phyloP scores from a whole-genome alignment of 2,329 filamentous ascomycete species.

The Sclerotinia trifoliorum region DNA sequence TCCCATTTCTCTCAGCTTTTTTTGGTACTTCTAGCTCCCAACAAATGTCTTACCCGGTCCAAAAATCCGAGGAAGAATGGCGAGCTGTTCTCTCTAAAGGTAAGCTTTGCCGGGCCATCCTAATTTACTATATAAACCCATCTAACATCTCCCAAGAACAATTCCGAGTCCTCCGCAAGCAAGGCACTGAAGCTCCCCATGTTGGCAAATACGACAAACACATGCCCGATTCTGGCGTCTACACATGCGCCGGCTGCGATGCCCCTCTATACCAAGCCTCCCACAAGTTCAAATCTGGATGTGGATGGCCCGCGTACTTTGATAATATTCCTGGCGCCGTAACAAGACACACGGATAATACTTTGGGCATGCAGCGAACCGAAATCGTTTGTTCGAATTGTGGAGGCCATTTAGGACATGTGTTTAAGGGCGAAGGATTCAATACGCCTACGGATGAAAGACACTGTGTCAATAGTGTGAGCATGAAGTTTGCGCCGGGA shows the following conservation, averaged over 20 bases:
- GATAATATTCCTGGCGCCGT: constrained; percentile 92
- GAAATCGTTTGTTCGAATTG: constrained; percentile 96
- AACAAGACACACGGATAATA: constrained; percentile 71
- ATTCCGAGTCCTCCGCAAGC: constrained; percentile 88
- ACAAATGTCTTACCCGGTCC: constrained; percentile 72
- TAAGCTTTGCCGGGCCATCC: constrained; percentile 37
- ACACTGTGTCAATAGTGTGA: constrained; percentile 94
- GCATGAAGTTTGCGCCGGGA: constrained; percentile 73
- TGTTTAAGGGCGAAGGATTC: constrained; percentile 87
- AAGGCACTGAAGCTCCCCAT: constrained; percentile 82
- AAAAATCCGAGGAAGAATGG: constrained; percentile 84
- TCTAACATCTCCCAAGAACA: constrained; percentile 64
- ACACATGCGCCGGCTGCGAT: constrained; percentile 82
- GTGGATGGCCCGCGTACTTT: constrained; percentile 98
- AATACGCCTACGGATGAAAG: constrained; percentile 87
- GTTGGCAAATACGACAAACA: constrained; percentile 88
- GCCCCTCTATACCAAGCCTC: constrained; percentile 87
- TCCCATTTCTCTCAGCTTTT: constrained; percentile 75
- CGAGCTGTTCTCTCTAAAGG: constrained; percentile 74
- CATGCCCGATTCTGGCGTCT: constrained; percentile 71
- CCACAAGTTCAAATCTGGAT: constrained; percentile 95
- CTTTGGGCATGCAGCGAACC: constrained; percentile 78
- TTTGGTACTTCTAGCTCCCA: constrained; percentile 60
- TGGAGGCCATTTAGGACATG: constrained; percentile 86
- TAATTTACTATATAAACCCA: constrained; percentile 18